A percentile compares a stretch with the other conserved stretches of the same genome.
These are phyloP conservation scores for Pleurotus cornucopiae DNA, from an alignment of 768 basidiomycete genomes.

Conservation along the genomic window DNA sequence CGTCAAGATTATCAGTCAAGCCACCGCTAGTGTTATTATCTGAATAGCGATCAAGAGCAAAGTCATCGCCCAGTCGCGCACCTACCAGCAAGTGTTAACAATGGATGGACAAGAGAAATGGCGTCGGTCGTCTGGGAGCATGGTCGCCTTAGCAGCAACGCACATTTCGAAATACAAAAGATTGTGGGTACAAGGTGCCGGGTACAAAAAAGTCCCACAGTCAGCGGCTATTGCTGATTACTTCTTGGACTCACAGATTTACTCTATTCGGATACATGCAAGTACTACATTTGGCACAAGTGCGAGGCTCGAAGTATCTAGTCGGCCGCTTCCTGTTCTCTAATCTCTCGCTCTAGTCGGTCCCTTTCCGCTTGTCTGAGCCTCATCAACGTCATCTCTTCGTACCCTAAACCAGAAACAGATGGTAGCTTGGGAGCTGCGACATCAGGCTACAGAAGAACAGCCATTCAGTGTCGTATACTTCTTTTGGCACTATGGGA, in stretches of 20 bases:
- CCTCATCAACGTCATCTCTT: constrained; percentile 75
- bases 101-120: neutral
- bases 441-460: neutral
- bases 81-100: neutral
- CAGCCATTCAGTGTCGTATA: too few relatives aligned
- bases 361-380: constrained; percentile 79
- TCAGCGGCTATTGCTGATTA: neutral
- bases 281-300: constrained; percentile 2
- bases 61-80: neutral
- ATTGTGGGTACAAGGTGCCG: neutral
- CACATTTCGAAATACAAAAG: neutral
- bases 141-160: constrained; percentile 6
- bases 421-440: constrained; percentile 16
- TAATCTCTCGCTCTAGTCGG: constrained; percentile 71
- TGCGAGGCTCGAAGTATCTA: too few relatives aligned
- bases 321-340: constrained; percentile 59
- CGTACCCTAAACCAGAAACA: constrained; percentile 60
- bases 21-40: constrained; percentile 2
- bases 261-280: neutral
- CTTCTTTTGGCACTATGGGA: neutral
- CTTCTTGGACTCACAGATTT: neutral
- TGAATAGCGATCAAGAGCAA: neutral
- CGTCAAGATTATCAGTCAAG: neutral
- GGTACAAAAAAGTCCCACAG: neutral
- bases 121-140: neutral